These are phyloP conservation scores for Amaranthus hypochondriacus DNA, from an alignment of 148 eudicot species.

Conservation along the genomic window DNA sequence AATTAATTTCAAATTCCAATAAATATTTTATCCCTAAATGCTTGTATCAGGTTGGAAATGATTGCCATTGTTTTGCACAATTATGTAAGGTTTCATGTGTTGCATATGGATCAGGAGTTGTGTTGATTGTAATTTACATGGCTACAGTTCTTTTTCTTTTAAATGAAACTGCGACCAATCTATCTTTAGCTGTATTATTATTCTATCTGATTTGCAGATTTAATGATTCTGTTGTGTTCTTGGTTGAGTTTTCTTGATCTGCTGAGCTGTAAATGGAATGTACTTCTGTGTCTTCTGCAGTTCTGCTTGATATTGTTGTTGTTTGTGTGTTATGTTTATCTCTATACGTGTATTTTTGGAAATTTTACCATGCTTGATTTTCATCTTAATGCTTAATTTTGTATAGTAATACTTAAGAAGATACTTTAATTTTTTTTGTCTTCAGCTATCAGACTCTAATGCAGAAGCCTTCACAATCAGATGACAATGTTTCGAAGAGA, in stretches of 20 bases:
- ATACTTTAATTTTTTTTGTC: not conserved
- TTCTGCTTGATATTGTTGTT: not conserved
- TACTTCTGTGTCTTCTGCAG: not conserved
- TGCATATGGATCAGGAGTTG: not conserved
- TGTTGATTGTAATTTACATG: not conserved
- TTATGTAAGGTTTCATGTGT: not conserved
- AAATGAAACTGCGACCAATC: not conserved
- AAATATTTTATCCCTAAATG: too few relatives aligned
- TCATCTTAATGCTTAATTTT: not conserved
- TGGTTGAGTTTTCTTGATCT: not conserved
- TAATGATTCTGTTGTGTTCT: not conserved
- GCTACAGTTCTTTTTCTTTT: not conserved
- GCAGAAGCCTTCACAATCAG: conserved; percentile 44
- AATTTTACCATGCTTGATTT: not conserved
- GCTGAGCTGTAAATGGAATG: not conserved
- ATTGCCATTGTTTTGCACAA: not conserved
- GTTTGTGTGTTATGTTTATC: not conserved
- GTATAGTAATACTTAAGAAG: not conserved
- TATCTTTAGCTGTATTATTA: not conserved
- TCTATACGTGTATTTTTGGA: not conserved
- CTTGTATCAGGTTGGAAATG: too few relatives aligned
- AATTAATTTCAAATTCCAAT: too few relatives aligned
- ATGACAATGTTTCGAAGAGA: conserved; percentile 35
- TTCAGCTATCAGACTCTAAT: conserved; percentile 56
- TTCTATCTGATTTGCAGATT: not conserved